Base-by-base conservation (phyloP, 2,329 filamentous ascomycete genomes). In the Chalaropsis thielavioides region DNA sequence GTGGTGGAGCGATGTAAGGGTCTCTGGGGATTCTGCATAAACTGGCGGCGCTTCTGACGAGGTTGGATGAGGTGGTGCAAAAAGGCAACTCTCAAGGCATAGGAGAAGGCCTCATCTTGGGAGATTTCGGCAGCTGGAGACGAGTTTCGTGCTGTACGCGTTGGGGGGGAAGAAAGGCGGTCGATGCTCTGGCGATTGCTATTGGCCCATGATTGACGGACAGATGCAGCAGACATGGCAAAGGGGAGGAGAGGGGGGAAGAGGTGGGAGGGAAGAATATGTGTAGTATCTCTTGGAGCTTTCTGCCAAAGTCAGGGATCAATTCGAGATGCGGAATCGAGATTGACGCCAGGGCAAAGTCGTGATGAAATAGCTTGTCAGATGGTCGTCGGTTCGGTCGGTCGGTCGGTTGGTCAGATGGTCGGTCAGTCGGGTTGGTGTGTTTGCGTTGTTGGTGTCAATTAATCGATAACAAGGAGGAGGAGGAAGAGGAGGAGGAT, bases 21-120 rank as follows among this genome's bases (percentile, higher is more conserved):
- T 13, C 59, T 58, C 8, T 44, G 61, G 61, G 86, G 77, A 69
- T 82, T 72, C 76, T 85, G 76, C 51, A 94, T 85, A 81, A 91
- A 95, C 77, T 96, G 90, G 72, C 92, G 89, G 72, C 90, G 85
- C 76, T 92, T 94, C 71, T 89, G 83, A 72, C 91, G 89, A 68
- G 94, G 92, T 74, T 96, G 91, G 63, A 99, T 82, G 56, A 97
- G 85, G 75, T 99, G 95, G 75, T 92, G 83, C 66, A 99, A 87
- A 75, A 90, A 96, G 70, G 92, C 92, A 70, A 89, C 86, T 68
- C 94, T 88, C 64, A 99, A 84, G 71, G 92, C 91, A 76, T 90
- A 96, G 68, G 86, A 88, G 77, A 95, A 96, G 72, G 90, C 92
- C 76, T 96, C 90, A 71, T 95, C 88, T 73, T 83, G 80, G 70